Conservation (phyloP, 495 filamentous ascomycete species). For the Penicillium fimorum region DNA sequence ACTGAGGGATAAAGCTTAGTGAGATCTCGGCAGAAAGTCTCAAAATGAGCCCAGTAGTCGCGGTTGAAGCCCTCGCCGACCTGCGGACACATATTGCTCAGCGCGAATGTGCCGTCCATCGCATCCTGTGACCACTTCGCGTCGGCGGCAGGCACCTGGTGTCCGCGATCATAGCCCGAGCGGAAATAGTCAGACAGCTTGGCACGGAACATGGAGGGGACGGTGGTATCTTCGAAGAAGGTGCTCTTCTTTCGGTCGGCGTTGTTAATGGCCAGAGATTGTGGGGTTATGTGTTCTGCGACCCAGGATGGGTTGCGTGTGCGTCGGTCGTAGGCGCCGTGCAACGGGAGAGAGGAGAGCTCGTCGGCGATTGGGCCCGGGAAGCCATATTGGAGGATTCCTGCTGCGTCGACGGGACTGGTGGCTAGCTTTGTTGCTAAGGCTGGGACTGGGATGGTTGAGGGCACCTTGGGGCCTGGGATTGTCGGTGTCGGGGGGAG, state of each 20-base stretch:
- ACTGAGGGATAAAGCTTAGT: constrained; percentile 81
- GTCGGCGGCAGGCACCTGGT: constrained; percentile 92
- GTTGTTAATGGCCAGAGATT: constrained; percentile 68
- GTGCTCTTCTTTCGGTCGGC: constrained; percentile 80
- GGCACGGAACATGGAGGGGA: constrained; percentile 85
- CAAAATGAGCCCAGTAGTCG: constrained; percentile 98
- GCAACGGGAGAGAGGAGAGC: constrained; percentile 66
- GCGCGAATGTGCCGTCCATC: constrained; percentile 89
- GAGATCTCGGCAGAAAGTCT: constrained; percentile 89
- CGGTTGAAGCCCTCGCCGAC: constrained; percentile 97
- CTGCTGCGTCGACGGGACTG: constrained; percentile 75
- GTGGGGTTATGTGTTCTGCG: constrained; percentile 94
- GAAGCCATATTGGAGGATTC: constrained; percentile 95
- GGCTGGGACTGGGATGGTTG: constrained; percentile 39
- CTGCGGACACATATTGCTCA: constrained; percentile 97
- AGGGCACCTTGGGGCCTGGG: constrained; percentile 20
- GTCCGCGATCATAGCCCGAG: constrained; percentile 73
- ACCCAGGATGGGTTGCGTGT: constrained; percentile 94
- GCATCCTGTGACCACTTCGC: constrained; percentile 92
- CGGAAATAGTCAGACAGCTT: constrained; percentile 90
- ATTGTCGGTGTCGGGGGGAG: constrained; percentile 36
- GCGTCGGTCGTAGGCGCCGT: constrained; percentile 87
- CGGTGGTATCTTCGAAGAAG: constrained; percentile 76
- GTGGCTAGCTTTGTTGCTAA: constrained; percentile 37
- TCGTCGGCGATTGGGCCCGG: constrained; percentile 87